Percentiles rank a stretch among this genome's conserved stretches.
phyloP scores from a whole-genome alignment of 768 basidiomycete genomes.

The Tubosaeta sp. region DNA sequence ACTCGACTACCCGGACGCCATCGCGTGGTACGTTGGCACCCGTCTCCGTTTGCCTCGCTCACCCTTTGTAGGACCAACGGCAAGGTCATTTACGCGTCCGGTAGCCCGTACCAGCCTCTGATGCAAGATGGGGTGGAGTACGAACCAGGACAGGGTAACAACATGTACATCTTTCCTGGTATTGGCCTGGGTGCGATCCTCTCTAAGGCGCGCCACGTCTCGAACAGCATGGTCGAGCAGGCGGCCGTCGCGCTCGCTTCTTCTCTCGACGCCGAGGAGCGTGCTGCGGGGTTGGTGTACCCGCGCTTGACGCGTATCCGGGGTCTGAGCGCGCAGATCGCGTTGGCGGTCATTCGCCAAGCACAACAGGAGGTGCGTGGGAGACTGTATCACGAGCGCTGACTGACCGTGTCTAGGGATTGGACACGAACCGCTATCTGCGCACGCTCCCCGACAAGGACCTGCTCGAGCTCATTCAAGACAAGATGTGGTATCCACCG shows the following conservation, averaged over 20 bases:
- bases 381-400: neutral
- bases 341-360: slow-evolving; percentile 55
- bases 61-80: slow-evolving; percentile 53
- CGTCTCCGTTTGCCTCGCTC: neutral
- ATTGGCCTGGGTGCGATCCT: slow-evolving; percentile 63
- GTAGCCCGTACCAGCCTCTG: slow-evolving; percentile 60
- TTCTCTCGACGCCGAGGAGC: slow-evolving; percentile 54
- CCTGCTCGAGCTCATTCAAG: slow-evolving; percentile 45
- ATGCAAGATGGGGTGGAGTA: slow-evolving; percentile 43
- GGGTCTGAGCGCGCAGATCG: slow-evolving; percentile 59
- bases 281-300: slow-evolving; percentile 53
- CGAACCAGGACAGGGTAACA: slow-evolving; percentile 77
- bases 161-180: slow-evolving; percentile 68
- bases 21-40: slow-evolving; percentile 42
- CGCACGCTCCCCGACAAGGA: slow-evolving; percentile 45
- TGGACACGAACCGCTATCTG: slow-evolving; percentile 45
- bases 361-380: slow-evolving; percentile 59
- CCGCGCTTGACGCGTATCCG: slow-evolving; percentile 65
- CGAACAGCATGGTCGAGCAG: slow-evolving; percentile 67
- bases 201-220: slow-evolving; percentile 52
- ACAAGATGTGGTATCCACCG: slow-evolving; percentile 54
- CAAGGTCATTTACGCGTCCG: slow-evolving; percentile 65
- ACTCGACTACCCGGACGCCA: slow-evolving; percentile 55
- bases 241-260: slow-evolving; percentile 58
- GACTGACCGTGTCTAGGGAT: slow-evolving; percentile 11